phyloP scores from a whole-genome alignment of 768 basidiomycete species.

The Pleurotus eryngii region DNA sequence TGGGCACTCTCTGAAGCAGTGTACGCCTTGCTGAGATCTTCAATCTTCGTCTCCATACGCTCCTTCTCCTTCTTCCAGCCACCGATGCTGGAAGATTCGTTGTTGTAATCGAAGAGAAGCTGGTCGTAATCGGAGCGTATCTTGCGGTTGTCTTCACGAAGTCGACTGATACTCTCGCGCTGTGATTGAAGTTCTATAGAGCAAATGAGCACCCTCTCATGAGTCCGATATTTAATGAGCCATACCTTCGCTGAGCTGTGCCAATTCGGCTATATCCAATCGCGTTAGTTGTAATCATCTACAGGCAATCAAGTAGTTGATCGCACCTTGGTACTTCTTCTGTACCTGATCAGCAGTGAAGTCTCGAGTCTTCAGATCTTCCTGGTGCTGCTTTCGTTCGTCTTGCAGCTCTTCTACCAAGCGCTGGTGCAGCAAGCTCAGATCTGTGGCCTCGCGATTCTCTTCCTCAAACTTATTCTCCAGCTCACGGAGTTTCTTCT shows the following conservation, averaged over 20 bases:
- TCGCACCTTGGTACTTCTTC: conserved; percentile 80
- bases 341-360: conserved; percentile 77
- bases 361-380: conserved; percentile 78
- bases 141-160: conserved; percentile 79
- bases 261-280: conserved; percentile 56
- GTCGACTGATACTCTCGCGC: conserved; percentile 68
- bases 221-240: conserved; percentile 7
- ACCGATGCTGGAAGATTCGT: conserved; percentile 72
- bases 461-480: conserved; percentile 65
- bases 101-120: conserved; percentile 70
- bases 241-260: conserved; percentile 75
- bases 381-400: conserved; percentile 72
- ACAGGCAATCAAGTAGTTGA: background rate
- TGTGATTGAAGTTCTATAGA: conserved; percentile 70
- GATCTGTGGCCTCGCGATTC: conserved; percentile 62
- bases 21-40: conserved; percentile 70
- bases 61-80: conserved; percentile 90
- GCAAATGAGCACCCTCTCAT: background rate
- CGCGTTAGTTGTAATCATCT: background rate
- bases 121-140: conserved; percentile 74
- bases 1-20: conserved; percentile 70
- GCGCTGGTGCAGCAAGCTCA: conserved; percentile 60
- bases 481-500: conserved; percentile 53
- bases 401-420: conserved; percentile 77
- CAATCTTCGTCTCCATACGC: conserved; percentile 79